These are phyloP conservation scores for Houttuynia cordata DNA, from an alignment of 164 flowering plant species.

Conservation along the genomic window DNA sequence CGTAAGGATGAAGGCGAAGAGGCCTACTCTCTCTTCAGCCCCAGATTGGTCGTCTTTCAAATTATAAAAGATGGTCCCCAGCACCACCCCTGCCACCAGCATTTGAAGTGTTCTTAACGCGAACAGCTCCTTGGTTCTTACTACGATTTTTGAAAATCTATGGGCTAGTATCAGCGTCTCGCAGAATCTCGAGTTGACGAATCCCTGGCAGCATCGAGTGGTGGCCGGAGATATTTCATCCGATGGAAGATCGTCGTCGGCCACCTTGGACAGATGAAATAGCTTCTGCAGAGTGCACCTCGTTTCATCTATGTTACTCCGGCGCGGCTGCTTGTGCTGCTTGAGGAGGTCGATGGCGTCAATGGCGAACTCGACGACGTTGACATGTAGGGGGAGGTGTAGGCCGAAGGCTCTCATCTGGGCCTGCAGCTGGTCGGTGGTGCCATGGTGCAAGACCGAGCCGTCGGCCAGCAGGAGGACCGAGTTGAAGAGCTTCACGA, in stretches of 20 bases:
- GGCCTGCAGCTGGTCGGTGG: conserved; percentile 47
- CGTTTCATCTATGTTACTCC: conserved; percentile 14
- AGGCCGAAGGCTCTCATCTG: conserved; percentile 37
- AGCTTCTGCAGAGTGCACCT: conserved; percentile 67
- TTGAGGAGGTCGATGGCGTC: conserved; percentile 60
- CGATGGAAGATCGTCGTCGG: conserved; percentile 24
- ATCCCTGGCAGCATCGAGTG: conserved; percentile 7
- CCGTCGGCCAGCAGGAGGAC: conserved; percentile 68
- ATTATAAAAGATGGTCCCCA: conserved; percentile 72
- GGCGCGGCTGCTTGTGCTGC: conserved; percentile 10
- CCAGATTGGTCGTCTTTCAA: conserved; percentile 47
- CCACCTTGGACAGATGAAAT: conserved; percentile 65
- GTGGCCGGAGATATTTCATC: not conserved
- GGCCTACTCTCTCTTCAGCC: conserved; percentile 62
- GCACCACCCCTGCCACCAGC: conserved; percentile 58
- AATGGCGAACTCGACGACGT: conserved; percentile 73
- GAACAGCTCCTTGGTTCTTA: conserved; percentile 69
- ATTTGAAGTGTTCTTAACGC: conserved; percentile 61
- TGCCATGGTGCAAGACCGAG: conserved; percentile 67
- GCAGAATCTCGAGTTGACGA: conserved; percentile 46
- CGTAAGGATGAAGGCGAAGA: conserved; percentile 80
- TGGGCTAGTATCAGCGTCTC: conserved; percentile 59
- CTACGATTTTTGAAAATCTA: conserved; percentile 68
- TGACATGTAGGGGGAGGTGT: conserved; percentile 57
- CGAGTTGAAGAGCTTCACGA: conserved; percentile 67